phyloP scores from a whole-genome alignment of 2,329 filamentous ascomycete species.

The Berkeleyomyces basicola region DNA sequence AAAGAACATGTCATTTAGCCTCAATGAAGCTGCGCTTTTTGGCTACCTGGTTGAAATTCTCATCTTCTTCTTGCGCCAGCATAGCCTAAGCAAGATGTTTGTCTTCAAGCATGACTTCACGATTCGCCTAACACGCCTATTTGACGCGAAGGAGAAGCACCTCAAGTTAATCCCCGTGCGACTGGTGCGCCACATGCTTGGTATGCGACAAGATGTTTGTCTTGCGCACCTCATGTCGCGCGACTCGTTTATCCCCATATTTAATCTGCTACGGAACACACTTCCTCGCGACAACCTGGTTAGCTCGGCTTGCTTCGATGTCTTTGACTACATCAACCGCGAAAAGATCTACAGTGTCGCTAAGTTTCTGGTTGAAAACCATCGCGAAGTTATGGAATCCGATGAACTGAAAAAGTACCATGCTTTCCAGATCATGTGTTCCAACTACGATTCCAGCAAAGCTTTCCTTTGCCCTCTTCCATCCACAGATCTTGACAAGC shows the following conservation, averaged over 20 bases:
- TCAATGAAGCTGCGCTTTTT: conserved; percentile 79
- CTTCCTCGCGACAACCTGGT: conserved; percentile 87
- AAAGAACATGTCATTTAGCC: conserved; percentile 52
- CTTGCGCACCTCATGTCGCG: conserved; percentile 70
- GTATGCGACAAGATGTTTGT: conserved; percentile 81
- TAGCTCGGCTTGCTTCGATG: conserved; percentile 82
- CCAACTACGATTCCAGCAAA: conserved; percentile 63
- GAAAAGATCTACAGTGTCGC: conserved; percentile 69
- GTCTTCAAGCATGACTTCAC: conserved; percentile 66
- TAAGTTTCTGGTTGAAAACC: conserved; percentile 68
- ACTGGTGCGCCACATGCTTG: conserved; percentile 77
- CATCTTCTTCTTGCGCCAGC: conserved; percentile 83
- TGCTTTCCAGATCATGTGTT: conserved; percentile 54
- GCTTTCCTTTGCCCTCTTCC: conserved; percentile 33
- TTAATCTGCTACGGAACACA: conserved; percentile 68
- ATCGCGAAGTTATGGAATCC: conserved; percentile 62
- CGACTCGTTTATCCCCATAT: conserved; percentile 64
- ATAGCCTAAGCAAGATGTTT: conserved; percentile 78
- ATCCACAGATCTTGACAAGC: conserved; percentile 4
- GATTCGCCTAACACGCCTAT: conserved; percentile 63
- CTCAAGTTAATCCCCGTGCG: conserved; percentile 87
- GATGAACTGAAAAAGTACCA: conserved; percentile 54
- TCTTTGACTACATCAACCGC: conserved; percentile 80
- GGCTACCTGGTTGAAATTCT: conserved; percentile 83
- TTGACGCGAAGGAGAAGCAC: conserved; percentile 76